These are phyloP conservation scores for Candida dajiaensis DNA, from an alignment of 805 yeast species.

Conservation along the genomic window DNA sequence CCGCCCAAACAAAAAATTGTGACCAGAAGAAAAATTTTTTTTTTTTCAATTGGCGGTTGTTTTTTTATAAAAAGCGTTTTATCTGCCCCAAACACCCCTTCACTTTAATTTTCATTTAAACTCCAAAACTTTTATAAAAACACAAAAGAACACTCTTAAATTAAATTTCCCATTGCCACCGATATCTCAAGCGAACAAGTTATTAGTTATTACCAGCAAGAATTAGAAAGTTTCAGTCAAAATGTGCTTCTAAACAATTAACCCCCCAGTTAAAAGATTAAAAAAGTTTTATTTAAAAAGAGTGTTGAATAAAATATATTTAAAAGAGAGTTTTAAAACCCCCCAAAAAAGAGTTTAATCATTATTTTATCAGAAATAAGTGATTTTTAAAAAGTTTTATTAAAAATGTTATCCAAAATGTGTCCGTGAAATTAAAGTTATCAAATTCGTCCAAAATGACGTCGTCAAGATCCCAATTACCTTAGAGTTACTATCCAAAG, in stretches of 20 bases:
- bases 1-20: too few species aligned
- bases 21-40: too few species aligned
- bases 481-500: slow-evolving; percentile 3
- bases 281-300: slow-evolving; percentile 1
- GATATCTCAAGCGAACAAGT: neutral
- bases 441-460: slow-evolving; percentile 22
- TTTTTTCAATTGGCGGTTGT: neutral
- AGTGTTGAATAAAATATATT: slow-evolving; percentile 8
- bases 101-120: neutral
- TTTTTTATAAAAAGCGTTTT: neutral
- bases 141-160: neutral
- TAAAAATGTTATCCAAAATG: slow-evolving; percentile 14
- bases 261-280: slow-evolving; percentile 10
- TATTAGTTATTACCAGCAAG: neutral
- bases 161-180: neutral
- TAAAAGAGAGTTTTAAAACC: slow-evolving; percentile 4
- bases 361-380: slow-evolving; percentile 9
- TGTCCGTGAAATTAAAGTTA: slow-evolving; percentile 17
- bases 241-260: slow-evolving; percentile 23
- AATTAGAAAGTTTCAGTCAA: slow-evolving; percentile 4
- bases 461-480: slow-evolving; percentile 11
- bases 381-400: neutral
- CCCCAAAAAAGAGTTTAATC: slow-evolving; percentile 7
- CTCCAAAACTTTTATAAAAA: neutral
- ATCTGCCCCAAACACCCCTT: too few species aligned